Conservation (phyloP, 1,139 yeast genomes). For the Yamadazyma songkhlaensis region DNA sequence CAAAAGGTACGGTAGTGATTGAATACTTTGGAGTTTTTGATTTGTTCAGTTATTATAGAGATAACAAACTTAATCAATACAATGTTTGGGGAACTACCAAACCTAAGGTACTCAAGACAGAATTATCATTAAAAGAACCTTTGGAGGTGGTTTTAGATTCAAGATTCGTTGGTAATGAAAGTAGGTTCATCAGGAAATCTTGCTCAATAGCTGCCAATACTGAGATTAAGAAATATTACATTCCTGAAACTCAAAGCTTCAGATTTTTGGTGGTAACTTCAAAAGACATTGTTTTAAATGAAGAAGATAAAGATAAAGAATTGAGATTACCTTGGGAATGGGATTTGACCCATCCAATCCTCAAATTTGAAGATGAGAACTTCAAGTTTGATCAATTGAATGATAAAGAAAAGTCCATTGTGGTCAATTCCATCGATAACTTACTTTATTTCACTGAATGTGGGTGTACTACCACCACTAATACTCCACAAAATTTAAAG, state of each 20-base stretch:
- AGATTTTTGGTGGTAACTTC: slow-evolving; percentile 60
- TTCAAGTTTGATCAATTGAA: slow-evolving; percentile 47
- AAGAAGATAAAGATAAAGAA: slow-evolving; percentile 49
- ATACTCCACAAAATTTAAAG: slow-evolving; percentile 24
- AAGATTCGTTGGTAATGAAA: slow-evolving; percentile 71
- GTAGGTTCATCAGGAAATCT: slow-evolving; percentile 73
- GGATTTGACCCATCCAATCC: slow-evolving; percentile 77
- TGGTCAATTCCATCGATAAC: slow-evolving; percentile 61
- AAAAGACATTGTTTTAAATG: slow-evolving; percentile 42
- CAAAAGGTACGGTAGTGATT: slow-evolving; percentile 52
- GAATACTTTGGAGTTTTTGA: slow-evolving; percentile 77
- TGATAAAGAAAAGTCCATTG: slow-evolving; percentile 48
- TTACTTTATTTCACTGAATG: slow-evolving; percentile 55
- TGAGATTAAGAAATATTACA: slow-evolving; percentile 51
- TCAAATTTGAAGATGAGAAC: slow-evolving; percentile 33
- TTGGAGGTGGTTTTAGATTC: slow-evolving; percentile 71
- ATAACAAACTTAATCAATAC: slow-evolving; percentile 73
- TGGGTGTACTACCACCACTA: slow-evolving; percentile 58
- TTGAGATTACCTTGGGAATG: slow-evolving; percentile 84
- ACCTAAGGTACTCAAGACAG: slow-evolving; percentile 60
- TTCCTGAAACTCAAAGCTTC: slow-evolving; percentile 44
- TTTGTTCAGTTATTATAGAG: slow-evolving; percentile 57
- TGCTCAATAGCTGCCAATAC: slow-evolving; percentile 70
- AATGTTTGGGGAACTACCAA: slow-evolving; percentile 80
- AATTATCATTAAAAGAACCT: slow-evolving; percentile 28